Base-by-base conservation (phyloP, 2,329 filamentous ascomycete species). In the Colletotrichum filicis region DNA sequence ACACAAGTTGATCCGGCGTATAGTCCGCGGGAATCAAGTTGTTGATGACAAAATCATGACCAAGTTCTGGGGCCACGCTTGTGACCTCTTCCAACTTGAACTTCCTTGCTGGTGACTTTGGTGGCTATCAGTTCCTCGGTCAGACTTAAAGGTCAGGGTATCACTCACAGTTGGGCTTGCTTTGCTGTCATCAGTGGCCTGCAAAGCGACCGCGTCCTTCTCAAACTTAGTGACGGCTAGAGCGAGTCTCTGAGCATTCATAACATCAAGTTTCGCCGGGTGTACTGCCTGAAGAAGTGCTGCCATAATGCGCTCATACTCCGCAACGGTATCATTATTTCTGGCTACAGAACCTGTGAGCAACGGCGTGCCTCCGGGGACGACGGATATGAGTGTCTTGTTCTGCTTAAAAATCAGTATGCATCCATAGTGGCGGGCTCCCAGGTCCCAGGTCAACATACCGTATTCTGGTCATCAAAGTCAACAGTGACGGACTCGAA, bases 41-140 rank as follows among this genome's bases (percentile, higher is more conserved):
- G 22, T 83, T 82, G 57, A 93, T 82, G 1, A 92, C 82, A 6
- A 83, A 80, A 22, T 87, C 81, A 4, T 93, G 79, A 14, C 86
- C 84, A 9, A 93, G 81, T 66, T 90, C 85, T 1, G 92, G 91
- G 1, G 88, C 81, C 24, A 93, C 81, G 3, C 83, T 82, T 24
- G 86, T 83, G 3, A 87, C 87, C 61, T 92, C 87, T 16, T 87
- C 81, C 26, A 92, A 79, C 42, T 37, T 67, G 26, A 72, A 67
- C 42, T 62, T 53, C n/a, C n/a, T 60, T 76, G 76, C 76, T 76
- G 60, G 66, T 53, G 42, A 22, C 35, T 42, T 42, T 64, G 22
- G 7, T 24, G 28, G 7, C 8, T 22, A 2, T 60, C 22, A 60
- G 26, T 6, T 9, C 12, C 16, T 9, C 12, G n/a, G 19, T 19